These are phyloP conservation scores for Clonostachys byssicola DNA, from an alignment of 2,329 filamentous ascomycete species.

Conservation along the genomic window DNA sequence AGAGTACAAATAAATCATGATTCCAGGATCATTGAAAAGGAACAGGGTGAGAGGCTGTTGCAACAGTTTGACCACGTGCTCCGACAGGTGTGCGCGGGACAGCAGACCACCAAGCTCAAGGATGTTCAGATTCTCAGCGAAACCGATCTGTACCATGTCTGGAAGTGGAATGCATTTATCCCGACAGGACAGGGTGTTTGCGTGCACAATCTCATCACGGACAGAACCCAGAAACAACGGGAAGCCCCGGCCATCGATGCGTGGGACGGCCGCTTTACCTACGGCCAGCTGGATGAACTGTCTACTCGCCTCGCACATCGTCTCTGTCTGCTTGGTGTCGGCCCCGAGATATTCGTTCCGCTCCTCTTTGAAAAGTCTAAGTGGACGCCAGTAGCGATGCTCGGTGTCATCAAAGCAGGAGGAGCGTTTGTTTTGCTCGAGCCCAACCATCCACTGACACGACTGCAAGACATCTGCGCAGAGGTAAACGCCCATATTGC, in stretches of 20 bases:
- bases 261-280: constrained; percentile 36
- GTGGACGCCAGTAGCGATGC: constrained; percentile 36
- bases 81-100: too few relatives aligned
- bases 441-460: background rate
- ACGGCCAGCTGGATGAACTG: constrained; percentile 25
- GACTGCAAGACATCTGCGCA: background rate
- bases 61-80: constrained; percentile 5
- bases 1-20: constrained; percentile 12
- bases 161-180: constrained; percentile 26
- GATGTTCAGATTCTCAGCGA: constrained; percentile 28
- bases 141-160: constrained; percentile 29
- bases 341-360: constrained; percentile 30
- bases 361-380: constrained; percentile 44
- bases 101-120: too few relatives aligned
- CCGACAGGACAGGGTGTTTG: constrained; percentile 23
- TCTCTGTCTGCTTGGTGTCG: constrained; percentile 23
- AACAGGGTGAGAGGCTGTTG: constrained; percentile 8
- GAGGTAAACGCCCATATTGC: constrained; percentile 1
- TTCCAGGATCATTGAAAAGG: constrained; percentile 1
- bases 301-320: constrained; percentile 26
- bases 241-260: constrained; percentile 25
- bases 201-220: constrained; percentile 31
- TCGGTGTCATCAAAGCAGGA: constrained; percentile 42
- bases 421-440: constrained; percentile 19
- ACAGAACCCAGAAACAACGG: constrained; percentile 18